Evolutionary conservation across 345 rosid species (phyloP), one percentile per base, ranked within the genome.

Genomic region (Gossypium australe): DNA sequence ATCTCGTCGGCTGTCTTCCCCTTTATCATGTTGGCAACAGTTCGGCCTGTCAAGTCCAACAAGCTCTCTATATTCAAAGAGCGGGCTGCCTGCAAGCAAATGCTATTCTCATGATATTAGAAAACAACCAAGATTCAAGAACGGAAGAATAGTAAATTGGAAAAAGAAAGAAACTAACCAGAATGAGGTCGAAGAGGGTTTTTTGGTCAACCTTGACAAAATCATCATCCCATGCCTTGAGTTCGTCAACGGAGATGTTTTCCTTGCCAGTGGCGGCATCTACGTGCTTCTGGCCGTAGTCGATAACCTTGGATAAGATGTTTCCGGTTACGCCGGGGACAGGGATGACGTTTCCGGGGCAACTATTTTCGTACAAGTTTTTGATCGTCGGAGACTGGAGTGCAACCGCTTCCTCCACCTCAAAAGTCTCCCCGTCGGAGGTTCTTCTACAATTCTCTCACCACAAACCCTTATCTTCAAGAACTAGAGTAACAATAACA

Each of bases 1-100:
- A 66, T 20, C 53, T 66, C 53, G 29, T 66, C 70, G 0, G 53
- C 53, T 66, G 53, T 18, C 34, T 66, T 66, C 16, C 34, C 70
- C 53, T 20, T 66, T 8, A 66, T 66, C 53, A 66, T 66, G 70
- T 20, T 27, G 20, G 70, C 70, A 7, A 66, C 70, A 11, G 70
- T 20, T 45, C 44, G 29, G 70, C 53, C 45, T 2, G 53, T 66
- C 70, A 66, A 66, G 34, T 66, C 53, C 53, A 66, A 45, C 34
- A 66, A 44, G 11, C 18, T 2, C 53, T 66, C 45, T 17, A 66
- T 66, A 5, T 66, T 20, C 34, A 66, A 44, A 20, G 5, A 66
- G 53, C 11, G 45, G 2, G 70, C 70, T 6, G 53, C 70, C 70
- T 44, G 51, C 29, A 34, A 34, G 6, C 38, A 65, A 43, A 38